These are phyloP conservation scores for Paraleonurus japonicus DNA, from an alignment of 257 asterid genomes.

Conservation along the genomic window DNA sequence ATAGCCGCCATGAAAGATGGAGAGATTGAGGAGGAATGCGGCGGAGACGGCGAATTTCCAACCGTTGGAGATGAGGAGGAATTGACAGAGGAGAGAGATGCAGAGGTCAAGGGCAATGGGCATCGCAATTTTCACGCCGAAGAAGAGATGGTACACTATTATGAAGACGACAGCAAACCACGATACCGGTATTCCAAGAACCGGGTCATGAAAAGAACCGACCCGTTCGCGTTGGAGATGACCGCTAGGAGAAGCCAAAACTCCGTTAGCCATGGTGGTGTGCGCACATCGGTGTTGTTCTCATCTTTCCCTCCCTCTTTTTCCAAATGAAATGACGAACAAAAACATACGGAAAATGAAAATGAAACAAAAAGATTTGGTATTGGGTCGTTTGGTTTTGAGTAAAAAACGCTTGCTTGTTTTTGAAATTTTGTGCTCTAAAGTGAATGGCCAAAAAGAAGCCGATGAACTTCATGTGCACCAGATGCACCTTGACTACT, in stretches of 20 bases:
- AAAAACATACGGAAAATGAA: too few species aligned
- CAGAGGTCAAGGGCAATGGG: slow-evolving; percentile 38
- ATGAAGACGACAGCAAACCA: slow-evolving; percentile 34
- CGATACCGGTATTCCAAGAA: slow-evolving; percentile 28
- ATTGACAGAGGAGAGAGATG: slow-evolving; percentile 29
- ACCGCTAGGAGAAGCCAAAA: slow-evolving; percentile 37
- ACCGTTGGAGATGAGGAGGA: slow-evolving; percentile 22
- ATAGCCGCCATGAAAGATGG: slow-evolving; percentile 33
- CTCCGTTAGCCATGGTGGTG: slow-evolving; percentile 33
- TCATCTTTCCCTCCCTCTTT: too few species aligned
- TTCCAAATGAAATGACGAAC: too few species aligned
- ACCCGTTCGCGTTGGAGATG: slow-evolving; percentile 36
- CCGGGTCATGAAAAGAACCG: slow-evolving; percentile 29
- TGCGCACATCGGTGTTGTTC: slow-evolving; percentile 21
- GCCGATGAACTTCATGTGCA: too few species aligned
- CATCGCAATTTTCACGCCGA: slow-evolving; percentile 31
- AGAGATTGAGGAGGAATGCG: slow-evolving; percentile 30
- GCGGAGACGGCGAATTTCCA: slow-evolving; percentile 33
- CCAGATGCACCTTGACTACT: too few species aligned
- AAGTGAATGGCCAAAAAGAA: too few species aligned
- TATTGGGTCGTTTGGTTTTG: too few species aligned
- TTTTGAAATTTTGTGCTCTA: too few species aligned
- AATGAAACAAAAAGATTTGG: too few species aligned
- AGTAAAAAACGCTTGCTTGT: too few species aligned
- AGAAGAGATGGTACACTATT: slow-evolving; percentile 31